Evolutionary conservation across 1,284 basidiomycete species (phyloP), one percentile per base, ranked within the genome.

Genomic region (Neonothopanus nambi): DNA sequence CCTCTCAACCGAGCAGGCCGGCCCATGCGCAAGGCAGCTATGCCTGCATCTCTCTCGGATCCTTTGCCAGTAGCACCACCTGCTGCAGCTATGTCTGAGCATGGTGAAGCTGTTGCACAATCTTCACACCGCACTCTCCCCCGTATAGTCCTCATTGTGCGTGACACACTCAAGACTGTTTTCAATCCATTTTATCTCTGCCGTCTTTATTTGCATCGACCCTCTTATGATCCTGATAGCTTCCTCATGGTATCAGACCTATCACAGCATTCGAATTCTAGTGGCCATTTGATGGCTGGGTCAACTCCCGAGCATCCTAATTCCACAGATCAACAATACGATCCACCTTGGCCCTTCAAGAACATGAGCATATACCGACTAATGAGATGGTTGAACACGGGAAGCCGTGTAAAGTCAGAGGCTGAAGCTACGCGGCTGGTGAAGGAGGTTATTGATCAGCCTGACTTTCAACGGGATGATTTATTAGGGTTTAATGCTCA

Each of bases 221-320:
- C 67, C 13, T 61, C 64, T 13, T 66, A 63, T 56, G 65, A 66
- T 46, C 67, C 63, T 18, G 65, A 70, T 40, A 42, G 55, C 5
- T 58, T 53, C 13, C 48, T 66, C 7, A 23, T 58, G 0, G 21
- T 43, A 1, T 43, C 62, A 1, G 64, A 70, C 41, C 58, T 68
- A 26, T 24, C 53, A 33, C 11, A 11, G 5, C 26, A 11, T 5
- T 28, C 26, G 11, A 11, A 28, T 28, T n/a, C n/a, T n/a, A n/a
- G 11, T 28, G 26, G 26, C 5, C 26, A 28, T n/a, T 5, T 28
- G 11, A 28, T 28, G 26, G 26, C 11, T n/a, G n/a, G 26, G 5
- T 28, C 26, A 28, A 5, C 6, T 7, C 20, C 8, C 41, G 3
- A 6, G 3, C 9, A 43, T 3, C 20, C 7, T 18, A 24, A 5